These are phyloP conservation scores for Blastocystis sp. DNA, from an alignment of 352 stramenopile species.

Conservation along the genomic window DNA sequence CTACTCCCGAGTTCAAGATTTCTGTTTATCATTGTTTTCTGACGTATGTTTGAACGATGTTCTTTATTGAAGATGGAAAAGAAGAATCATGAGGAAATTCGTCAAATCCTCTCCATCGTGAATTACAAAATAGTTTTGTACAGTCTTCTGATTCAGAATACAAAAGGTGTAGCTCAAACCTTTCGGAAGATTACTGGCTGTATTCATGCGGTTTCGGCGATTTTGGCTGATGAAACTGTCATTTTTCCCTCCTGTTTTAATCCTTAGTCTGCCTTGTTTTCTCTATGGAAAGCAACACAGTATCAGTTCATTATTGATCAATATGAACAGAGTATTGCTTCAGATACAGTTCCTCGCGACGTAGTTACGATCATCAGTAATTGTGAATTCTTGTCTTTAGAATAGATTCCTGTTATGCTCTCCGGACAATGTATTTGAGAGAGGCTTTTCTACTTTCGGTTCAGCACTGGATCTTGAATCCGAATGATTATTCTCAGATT, in stretches of 20 bases:
- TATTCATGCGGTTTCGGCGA: conserved; percentile 12
- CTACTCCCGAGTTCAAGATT: conserved; percentile 52
- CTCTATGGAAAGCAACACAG: conserved; percentile 36
- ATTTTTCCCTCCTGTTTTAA: not conserved
- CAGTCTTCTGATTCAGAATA: conserved; percentile 33
- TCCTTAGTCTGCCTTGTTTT: conserved; percentile 25
- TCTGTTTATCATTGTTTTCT: conserved; percentile 28
- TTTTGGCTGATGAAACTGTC: not conserved
- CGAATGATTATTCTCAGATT: not conserved
- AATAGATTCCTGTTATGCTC: not conserved
- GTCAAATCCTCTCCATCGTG: conserved; percentile 55
- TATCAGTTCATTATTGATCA: conserved; percentile 54
- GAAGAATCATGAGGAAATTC: conserved; percentile 45
- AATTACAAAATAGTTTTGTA: conserved; percentile 60
- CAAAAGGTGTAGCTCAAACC: not conserved
- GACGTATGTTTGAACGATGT: not conserved
- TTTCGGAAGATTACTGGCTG: conserved; percentile 59
- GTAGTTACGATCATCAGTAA: not conserved
- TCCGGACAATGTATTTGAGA: not conserved
- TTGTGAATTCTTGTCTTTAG: not conserved
- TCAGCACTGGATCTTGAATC: not conserved
- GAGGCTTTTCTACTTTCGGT: conserved; percentile 11
- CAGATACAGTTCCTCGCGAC: not conserved
- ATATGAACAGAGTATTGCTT: not conserved
- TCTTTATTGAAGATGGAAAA: not conserved